Base-by-base conservation (phyloP, 2,329 filamentous ascomycete genomes). In the Xylariales sp. region DNA sequence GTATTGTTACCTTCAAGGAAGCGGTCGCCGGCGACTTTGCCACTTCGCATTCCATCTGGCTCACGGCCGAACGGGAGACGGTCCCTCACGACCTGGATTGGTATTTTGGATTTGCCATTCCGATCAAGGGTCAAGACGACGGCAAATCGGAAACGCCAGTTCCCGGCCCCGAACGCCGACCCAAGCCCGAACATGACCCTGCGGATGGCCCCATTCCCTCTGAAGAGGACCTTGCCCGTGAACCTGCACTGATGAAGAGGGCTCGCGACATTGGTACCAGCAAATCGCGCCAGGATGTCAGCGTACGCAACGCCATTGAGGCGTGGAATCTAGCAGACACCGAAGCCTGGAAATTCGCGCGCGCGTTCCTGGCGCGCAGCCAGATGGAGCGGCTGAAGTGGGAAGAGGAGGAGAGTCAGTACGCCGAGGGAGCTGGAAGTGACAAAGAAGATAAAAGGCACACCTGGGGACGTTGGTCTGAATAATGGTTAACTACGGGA, bases 81-180 rank as follows among this genome's bases (percentile, higher is more conserved):
- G 63, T 83, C 6, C 79, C 83, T 4, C 60, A 74, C n/a, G 85
- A 93, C 47, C 67, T 95, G 3, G 84, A 91, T 55, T 97, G 89
- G 88, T 76, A 84, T 49, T 88, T 97, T 56, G 93, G 91, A 38
- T 97, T 97, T 61, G 69, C 72, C 12, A 72, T 96, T 8, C 87
- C 90, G 2, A 70, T 72, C 32, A 63, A 69, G 15, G 63, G 67
- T 10, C 67, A 74, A 4, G 61, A 71, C 28, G 66, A 70, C 19
- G 74, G 70, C 32, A 73, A 74, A 44, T 75, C 74, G 12, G 54
- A 73, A 48, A 74, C 77, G 2, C 76, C 78, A 0, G 71, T 77
- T 5, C 74, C 77, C 1, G 72, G 74, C 2, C 74, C 77, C 2
- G 74, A 82, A 51, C 68, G 72, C 30, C 65, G 72, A 40, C 72